phyloP scores from a whole-genome alignment of 371 early-diverging fungal species.

The Mucor circinelloides region DNA sequence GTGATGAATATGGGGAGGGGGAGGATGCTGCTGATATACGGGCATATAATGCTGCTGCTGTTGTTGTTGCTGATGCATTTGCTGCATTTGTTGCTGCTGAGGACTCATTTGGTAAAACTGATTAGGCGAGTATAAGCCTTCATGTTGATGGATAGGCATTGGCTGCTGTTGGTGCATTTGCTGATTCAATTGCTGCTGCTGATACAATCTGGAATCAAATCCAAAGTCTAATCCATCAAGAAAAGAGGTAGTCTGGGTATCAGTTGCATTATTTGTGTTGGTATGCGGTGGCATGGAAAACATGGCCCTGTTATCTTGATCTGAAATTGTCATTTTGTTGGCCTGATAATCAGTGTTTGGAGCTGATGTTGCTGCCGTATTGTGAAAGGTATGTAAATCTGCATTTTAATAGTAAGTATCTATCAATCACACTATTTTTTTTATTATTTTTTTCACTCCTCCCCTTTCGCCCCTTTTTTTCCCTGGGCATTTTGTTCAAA shows the following conservation, averaged over 20 bases:
- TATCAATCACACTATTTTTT: neutral
- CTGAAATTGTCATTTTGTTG: constrained; percentile 5
- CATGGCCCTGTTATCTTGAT: constrained; percentile 2
- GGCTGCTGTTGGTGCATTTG: neutral
- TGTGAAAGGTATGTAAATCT: constrained; percentile 27
- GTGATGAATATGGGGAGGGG: neutral
- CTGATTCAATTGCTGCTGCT: neutral
- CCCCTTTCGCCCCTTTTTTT: neutral
- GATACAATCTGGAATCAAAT: neutral
- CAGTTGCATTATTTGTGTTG: neutral
- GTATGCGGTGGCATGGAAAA: neutral
- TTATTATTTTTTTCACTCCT: neutral
- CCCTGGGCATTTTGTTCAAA: neutral
- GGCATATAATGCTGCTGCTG: neutral
- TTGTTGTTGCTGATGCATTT: neutral
- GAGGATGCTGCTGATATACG: too few species aligned
- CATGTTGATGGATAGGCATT: neutral
- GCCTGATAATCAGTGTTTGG: neutral
- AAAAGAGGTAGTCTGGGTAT: constrained; percentile 9
- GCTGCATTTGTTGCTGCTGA: constrained; percentile 5
- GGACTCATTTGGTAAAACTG: neutral
- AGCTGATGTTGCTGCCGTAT: neutral
- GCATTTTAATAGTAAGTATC: constrained; percentile 2
- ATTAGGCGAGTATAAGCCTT: neutral
- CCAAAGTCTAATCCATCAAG: constrained; percentile 14